phyloP scores from a whole-genome alignment of 2,329 filamentous ascomycete species.

The Zymoseptoria crescenta region DNA sequence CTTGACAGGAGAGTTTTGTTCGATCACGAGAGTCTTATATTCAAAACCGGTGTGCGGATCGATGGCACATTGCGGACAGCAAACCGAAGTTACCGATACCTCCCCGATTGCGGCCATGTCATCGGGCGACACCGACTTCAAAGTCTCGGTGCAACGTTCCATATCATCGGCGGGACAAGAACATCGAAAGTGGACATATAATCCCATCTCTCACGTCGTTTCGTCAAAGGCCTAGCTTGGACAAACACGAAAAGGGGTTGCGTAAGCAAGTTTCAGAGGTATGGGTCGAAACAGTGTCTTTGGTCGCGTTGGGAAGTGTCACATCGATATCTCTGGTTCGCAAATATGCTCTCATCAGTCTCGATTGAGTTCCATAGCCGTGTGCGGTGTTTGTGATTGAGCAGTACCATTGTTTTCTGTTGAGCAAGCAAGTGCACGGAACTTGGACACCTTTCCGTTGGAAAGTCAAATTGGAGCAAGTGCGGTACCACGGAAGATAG shows the following conservation, averaged over 20 bases:
- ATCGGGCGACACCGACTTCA: background rate
- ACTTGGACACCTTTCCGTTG: background rate
- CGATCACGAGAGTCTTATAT: background rate
- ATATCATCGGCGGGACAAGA: background rate
- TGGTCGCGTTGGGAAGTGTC: background rate
- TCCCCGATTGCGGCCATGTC: background rate
- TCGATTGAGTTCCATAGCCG: background rate
- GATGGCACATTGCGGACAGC: background rate
- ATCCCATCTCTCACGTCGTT: background rate
- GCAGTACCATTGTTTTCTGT: background rate
- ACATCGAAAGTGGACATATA: background rate
- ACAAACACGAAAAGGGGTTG: background rate
- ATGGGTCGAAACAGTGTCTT: background rate
- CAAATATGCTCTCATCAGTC: background rate
- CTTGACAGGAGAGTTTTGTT: accelerated
- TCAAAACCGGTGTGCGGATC: background rate
- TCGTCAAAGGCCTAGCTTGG: background rate
- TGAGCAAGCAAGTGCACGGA: background rate
- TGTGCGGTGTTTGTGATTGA: background rate
- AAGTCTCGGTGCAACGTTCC: background rate
- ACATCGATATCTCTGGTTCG: background rate
- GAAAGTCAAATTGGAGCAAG: background rate
- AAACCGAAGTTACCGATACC: background rate
- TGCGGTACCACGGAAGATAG: background rate
- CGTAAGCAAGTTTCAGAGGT: background rate